These are phyloP conservation scores for Trypanosoma melophagium DNA, from an alignment of 208 protist genomes.

Conservation along the genomic window DNA sequence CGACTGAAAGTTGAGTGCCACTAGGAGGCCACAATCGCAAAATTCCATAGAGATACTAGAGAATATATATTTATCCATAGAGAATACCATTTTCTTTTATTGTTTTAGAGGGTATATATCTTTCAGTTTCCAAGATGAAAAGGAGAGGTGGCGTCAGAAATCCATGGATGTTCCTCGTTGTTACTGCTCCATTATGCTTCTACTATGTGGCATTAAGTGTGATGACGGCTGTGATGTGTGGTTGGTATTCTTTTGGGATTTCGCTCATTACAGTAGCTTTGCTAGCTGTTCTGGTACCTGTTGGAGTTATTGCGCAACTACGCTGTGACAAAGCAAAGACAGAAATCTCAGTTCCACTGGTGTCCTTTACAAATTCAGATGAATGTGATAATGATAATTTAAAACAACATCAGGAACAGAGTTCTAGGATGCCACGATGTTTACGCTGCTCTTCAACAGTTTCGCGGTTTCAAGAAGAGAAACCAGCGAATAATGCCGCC, in stretches of 20 bases:
- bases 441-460: too few species aligned
- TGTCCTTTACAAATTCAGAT: not conserved
- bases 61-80: too few species aligned
- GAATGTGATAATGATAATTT: too few species aligned
- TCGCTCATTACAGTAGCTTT: slow-evolving; percentile 20
- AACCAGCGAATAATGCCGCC: too few species aligned
- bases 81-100: too few species aligned
- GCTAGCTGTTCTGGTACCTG: not conserved
- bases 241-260: slow-evolving; percentile 38
- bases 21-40: too few species aligned
- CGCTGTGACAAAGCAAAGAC: not conserved
- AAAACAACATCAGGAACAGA: too few species aligned
- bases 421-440: too few species aligned
- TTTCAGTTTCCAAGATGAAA: not conserved
- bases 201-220: slow-evolving; percentile 48
- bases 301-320: not conserved
- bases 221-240: slow-evolving; percentile 25
- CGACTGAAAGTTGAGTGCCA: too few species aligned
- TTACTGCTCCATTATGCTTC: slow-evolving; percentile 23
- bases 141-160: not conserved
- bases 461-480: too few species aligned
- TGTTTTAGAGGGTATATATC: too few species aligned
- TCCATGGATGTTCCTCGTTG: slow-evolving; percentile 11
- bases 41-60: too few species aligned
- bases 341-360: not conserved